phyloP scores from a whole-genome alignment of 148 eudicot species.

The Polygonum maritimum region DNA sequence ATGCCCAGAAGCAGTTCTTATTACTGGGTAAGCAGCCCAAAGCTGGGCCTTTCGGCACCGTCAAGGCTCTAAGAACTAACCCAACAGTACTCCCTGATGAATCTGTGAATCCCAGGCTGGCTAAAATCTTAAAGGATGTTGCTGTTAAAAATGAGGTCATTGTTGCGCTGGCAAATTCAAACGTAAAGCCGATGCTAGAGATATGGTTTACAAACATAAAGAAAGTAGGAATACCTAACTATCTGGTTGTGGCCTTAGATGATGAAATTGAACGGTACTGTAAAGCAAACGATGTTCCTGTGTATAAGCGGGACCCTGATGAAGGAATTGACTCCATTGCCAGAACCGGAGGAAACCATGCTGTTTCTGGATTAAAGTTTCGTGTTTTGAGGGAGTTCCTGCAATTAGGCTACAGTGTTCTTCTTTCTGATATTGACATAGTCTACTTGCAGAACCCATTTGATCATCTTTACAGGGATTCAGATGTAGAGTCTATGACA shows the following conservation, averaged over 20 bases:
- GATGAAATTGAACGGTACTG: constrained; percentile 51
- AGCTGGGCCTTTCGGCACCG: constrained; percentile 87
- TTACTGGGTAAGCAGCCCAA: constrained; percentile 54
- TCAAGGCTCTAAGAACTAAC: constrained; percentile 73
- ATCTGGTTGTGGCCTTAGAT: constrained; percentile 75
- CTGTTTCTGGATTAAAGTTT: constrained; percentile 77
- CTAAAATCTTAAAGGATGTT: constrained; percentile 48
- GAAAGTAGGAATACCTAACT: constrained; percentile 59
- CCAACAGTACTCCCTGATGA: constrained; percentile 74
- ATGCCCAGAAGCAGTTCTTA: constrained; percentile 45
- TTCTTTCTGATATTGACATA: constrained; percentile 83
- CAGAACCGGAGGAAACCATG: constrained; percentile 61
- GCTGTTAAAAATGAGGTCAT: constrained; percentile 66
- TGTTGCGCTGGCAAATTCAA: constrained; percentile 73
- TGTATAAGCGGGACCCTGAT: constrained; percentile 74
- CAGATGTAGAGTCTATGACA: constrained; percentile 93
- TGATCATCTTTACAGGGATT: constrained; percentile 71
- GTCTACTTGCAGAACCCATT: constrained; percentile 89
- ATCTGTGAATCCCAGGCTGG: constrained; percentile 65
- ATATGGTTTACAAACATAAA: constrained; percentile 56
- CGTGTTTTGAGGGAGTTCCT: constrained; percentile 79
- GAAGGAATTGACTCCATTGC: constrained; percentile 53
- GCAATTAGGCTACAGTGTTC: constrained; percentile 82
- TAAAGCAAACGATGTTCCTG: constrained; percentile 49
- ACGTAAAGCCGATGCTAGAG: constrained; percentile 65